Evolutionary conservation across 257 asterid species (phyloP).

Genomic region (Solanum bulbocastanum): DNA sequence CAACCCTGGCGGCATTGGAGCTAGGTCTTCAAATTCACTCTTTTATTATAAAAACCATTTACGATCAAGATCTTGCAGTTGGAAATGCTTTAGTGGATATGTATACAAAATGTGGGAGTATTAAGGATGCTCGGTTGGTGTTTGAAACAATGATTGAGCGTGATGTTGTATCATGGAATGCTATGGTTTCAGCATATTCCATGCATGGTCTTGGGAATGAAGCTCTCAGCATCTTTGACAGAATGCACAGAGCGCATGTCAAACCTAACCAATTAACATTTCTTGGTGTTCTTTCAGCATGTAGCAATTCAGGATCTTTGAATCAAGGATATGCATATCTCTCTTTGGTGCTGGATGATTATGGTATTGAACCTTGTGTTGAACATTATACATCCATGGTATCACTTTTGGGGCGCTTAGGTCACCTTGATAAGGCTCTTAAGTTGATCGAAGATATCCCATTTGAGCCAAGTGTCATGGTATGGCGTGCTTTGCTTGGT

Average conservation of each 20-base stretch:
- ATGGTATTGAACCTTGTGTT: slow-evolving; percentile 61
- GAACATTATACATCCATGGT: slow-evolving; percentile 96
- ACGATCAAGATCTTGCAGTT: slow-evolving; percentile 53
- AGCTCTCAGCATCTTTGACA: slow-evolving; percentile 57
- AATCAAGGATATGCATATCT: slow-evolving; percentile 58
- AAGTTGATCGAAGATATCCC: slow-evolving; percentile 65
- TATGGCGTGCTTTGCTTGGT: slow-evolving; percentile 94
- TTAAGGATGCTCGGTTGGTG: slow-evolving; percentile 57
- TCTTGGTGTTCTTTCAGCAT: slow-evolving; percentile 85
- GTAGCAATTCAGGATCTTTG: slow-evolving; percentile 82
- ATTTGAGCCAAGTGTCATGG: slow-evolving; percentile 73
- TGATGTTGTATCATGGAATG: slow-evolving; percentile 79
- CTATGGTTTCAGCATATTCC: slow-evolving; percentile 82
- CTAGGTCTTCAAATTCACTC: slow-evolving; percentile 75
- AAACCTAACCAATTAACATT: slow-evolving; percentile 67
- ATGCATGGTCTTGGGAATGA: slow-evolving; percentile 81
- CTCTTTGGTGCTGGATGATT: slow-evolving; percentile 46
- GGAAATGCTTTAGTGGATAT: slow-evolving; percentile 83
- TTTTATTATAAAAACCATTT: slow-evolving; percentile 45
- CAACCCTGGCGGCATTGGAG: slow-evolving; percentile 70
- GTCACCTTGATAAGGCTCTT: slow-evolving; percentile 65
- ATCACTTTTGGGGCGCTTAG: slow-evolving; percentile 73
- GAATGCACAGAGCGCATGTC: slow-evolving; percentile 40
- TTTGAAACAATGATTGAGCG: slow-evolving; percentile 41
- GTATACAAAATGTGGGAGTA: slow-evolving; percentile 87